A percentile compares a stretch with the other conserved stretches of the same genome.
Evolutionary conservation across 1,284 basidiomycete species (phyloP).

Genomic region (Boletellus deceptivus): DNA sequence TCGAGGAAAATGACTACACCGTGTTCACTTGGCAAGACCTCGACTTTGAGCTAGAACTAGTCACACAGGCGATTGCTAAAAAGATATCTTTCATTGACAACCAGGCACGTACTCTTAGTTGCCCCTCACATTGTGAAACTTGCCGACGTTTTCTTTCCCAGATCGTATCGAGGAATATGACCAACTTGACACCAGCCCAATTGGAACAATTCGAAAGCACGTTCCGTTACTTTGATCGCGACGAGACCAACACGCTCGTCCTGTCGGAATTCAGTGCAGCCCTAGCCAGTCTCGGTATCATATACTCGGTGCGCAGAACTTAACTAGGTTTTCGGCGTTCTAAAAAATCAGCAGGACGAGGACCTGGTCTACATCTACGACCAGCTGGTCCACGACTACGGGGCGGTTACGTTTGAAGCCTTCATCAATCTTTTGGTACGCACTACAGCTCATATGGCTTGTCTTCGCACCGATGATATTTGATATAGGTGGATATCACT

Average conservation of each 20-base stretch:
- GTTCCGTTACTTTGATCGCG: conserved; percentile 96
- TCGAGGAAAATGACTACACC: conserved; percentile 97
- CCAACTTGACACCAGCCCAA: conserved; percentile 92
- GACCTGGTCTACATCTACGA: conserved; percentile 86
- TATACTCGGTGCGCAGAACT: conserved; percentile 70
- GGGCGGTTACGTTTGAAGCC: conserved; percentile 89
- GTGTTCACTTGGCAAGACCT: conserved; percentile 90
- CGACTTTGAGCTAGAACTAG: conserved; percentile 84
- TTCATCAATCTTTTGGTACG: conserved; percentile 90
- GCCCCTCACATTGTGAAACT: not conserved
- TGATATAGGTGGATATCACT: conserved; percentile 81
- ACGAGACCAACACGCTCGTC: conserved; percentile 86
- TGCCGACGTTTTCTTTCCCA: conserved; percentile 32
- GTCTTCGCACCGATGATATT: conserved; percentile 5
- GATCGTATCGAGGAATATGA: conserved; percentile 91
- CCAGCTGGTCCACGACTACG: conserved; percentile 82
- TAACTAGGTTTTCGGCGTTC: not conserved
- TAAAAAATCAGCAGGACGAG: conserved; percentile 56
- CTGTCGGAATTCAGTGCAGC: conserved; percentile 89
- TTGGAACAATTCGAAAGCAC: conserved; percentile 97
- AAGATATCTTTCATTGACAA: conserved; percentile 96
- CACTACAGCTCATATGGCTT: not conserved
- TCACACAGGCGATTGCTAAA: conserved; percentile 80
- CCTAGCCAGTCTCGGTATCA: conserved; percentile 90
- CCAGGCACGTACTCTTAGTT: conserved; percentile 54